A percentile compares a stretch with the other conserved stretches of the same genome.
These are phyloP conservation scores for Starmerella sirachaensis DNA, from an alignment of 805 yeast genomes.

Conservation along the genomic window DNA sequence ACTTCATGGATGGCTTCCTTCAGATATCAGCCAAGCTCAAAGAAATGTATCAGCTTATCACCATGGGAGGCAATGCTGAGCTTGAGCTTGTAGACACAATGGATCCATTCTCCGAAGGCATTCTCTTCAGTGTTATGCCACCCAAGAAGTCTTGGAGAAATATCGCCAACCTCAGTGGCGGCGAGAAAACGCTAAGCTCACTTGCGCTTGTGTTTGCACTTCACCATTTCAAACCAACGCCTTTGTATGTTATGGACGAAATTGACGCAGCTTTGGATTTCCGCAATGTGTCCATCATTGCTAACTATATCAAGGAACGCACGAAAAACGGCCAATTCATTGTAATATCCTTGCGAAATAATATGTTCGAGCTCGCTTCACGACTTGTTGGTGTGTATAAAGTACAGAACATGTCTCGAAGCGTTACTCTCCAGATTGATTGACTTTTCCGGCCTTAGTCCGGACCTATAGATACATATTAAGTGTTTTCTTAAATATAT, in stretches of 20 bases:
- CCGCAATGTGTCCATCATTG: slow-evolving; percentile 92
- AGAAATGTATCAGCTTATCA: slow-evolving; percentile 96
- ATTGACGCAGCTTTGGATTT: slow-evolving; percentile 98
- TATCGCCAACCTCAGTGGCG: slow-evolving; percentile 89
- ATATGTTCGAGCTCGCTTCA: slow-evolving; percentile 94
- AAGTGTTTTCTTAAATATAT: no score
- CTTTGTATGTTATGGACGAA: slow-evolving; percentile 96
- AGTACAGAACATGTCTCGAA: slow-evolving; percentile 77
- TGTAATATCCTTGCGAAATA: slow-evolving; percentile 87
- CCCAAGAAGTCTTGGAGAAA: slow-evolving; percentile 97
- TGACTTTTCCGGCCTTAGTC: no score
- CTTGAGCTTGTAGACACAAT: slow-evolving; percentile 86
- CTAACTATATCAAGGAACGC: slow-evolving; percentile 88
- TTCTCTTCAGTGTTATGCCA: slow-evolving; percentile 95
- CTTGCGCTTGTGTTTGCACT: slow-evolving; percentile 91
- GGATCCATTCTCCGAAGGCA: slow-evolving; percentile 98
- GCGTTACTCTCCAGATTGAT: slow-evolving; percentile 41
- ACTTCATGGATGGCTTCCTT: slow-evolving; percentile 87
- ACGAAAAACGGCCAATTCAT: slow-evolving; percentile 94
- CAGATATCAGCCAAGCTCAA: slow-evolving; percentile 76
- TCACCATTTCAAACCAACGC: slow-evolving; percentile 93
- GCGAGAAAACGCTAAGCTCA: slow-evolving; percentile 92
- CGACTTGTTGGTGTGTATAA: slow-evolving; percentile 93
- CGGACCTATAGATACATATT: no score
- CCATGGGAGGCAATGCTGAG: slow-evolving; percentile 99